These are phyloP conservation scores for Allium cepa DNA, from an alignment of 106 monocot genomes.

Conservation along the genomic window DNA sequence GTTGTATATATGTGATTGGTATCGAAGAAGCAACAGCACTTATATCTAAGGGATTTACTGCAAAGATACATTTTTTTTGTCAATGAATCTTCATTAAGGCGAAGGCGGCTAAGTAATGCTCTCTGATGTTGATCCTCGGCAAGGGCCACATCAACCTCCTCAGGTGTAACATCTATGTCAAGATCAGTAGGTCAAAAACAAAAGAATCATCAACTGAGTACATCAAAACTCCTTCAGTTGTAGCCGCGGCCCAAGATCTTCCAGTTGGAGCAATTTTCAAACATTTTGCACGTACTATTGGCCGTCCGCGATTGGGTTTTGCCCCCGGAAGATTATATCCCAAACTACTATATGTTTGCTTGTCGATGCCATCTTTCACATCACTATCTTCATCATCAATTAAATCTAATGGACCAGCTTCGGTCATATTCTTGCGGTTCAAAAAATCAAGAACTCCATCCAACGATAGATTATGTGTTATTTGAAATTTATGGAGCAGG, in stretches of 20 bases:
- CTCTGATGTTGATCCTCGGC: conserved; percentile 46
- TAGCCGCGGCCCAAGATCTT: conserved; percentile 95
- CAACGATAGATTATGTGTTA: conserved; percentile 76
- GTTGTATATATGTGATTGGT: conserved; percentile 79
- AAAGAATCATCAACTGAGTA: conserved; percentile 91
- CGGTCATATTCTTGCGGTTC: conserved; percentile 94
- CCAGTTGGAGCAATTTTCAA: conserved; percentile 92
- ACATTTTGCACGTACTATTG: conserved; percentile 74
- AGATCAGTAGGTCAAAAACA: conserved; percentile 97
- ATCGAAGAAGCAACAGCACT: conserved; percentile 54
- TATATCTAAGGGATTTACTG: conserved; percentile 66
- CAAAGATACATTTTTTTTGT: conserved; percentile 88
- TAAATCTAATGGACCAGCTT: conserved; percentile 87
- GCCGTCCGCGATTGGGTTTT: conserved; percentile 59
- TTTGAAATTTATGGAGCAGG: conserved; percentile 80
- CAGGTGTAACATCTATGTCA: conserved; percentile 91
- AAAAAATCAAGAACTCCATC: conserved; percentile 97
- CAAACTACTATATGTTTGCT: conserved; percentile 44
- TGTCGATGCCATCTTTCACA: conserved; percentile 66
- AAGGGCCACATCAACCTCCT: conserved; percentile 86
- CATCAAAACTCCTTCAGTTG: conserved; percentile 89
- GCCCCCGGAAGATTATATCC: conserved; percentile 78
- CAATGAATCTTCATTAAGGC: conserved; percentile 86
- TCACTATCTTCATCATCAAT: conserved; percentile 89
- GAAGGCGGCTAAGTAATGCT: conserved; percentile 77